Evolutionary conservation across 257 asterid species (phyloP).

Genomic region (Perilla frutescens): DNA sequence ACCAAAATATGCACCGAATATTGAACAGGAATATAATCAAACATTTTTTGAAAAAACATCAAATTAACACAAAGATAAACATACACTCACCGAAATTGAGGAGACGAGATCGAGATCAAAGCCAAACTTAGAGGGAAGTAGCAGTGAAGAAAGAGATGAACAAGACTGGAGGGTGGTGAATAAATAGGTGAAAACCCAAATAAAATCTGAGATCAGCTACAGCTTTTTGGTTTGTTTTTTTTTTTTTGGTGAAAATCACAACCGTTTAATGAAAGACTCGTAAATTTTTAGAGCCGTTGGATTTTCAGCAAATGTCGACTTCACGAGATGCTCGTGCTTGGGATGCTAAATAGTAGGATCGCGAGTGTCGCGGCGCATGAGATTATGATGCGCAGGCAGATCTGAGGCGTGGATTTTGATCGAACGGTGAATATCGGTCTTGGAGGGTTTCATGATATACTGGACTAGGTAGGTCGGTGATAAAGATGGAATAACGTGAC

Average conservation of each 20-base stretch:
- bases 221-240: neutral
- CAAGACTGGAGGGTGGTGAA: slow-evolving; percentile 22
- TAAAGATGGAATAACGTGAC: slow-evolving; percentile 46
- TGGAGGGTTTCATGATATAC: neutral
- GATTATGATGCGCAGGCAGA: slow-evolving; percentile 29
- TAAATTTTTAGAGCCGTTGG: slow-evolving; percentile 31
- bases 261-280: slow-evolving; percentile 37
- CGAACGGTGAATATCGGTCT: slow-evolving; percentile 34
- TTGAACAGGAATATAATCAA: neutral
- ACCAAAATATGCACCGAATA: neutral
- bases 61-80: neutral
- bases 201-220: slow-evolving; percentile 34
- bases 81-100: slow-evolving; percentile 45
- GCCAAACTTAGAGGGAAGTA: slow-evolving; percentile 1
- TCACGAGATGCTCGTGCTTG: slow-evolving; percentile 48
- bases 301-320: slow-evolving; percentile 36
- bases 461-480: slow-evolving; percentile 32
- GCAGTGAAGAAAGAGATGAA: neutral
- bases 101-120: slow-evolving; percentile 8
- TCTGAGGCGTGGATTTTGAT: slow-evolving; percentile 44
- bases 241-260: slow-evolving; percentile 13
- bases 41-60: neutral
- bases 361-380: slow-evolving; percentile 32
- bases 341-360: slow-evolving; percentile 16
- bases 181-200: slow-evolving; percentile 40